A percentile compares a stretch with the other conserved stretches of the same genome.
phyloP scores from a whole-genome alignment of 495 filamentous ascomycete species.

The Cercophora samala region DNA sequence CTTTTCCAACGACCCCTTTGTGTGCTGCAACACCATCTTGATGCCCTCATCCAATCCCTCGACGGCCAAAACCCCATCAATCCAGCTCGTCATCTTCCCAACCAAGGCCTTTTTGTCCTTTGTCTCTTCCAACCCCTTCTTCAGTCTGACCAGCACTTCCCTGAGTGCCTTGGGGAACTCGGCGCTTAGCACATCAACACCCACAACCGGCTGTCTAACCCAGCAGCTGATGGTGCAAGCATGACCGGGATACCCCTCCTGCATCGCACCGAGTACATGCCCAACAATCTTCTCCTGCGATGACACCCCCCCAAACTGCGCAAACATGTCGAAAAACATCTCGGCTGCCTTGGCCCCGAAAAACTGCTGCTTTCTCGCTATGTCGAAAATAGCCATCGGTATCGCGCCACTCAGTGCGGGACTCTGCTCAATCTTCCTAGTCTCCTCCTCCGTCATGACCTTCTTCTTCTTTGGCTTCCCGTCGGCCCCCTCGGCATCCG shows the following conservation, averaged over 20 bases:
- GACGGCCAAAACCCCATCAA: conserved; percentile 52
- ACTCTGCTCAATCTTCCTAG: conserved; percentile 63
- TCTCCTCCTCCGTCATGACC: conserved; percentile 56
- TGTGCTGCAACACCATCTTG: conserved; percentile 60
- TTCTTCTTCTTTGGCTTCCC: conserved; percentile 24
- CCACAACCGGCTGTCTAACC: conserved; percentile 66
- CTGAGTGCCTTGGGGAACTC: conserved; percentile 72
- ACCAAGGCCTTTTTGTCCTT: conserved; percentile 46
- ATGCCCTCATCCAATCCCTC: conserved; percentile 64
- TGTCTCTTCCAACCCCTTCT: conserved; percentile 41
- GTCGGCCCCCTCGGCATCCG: conserved; percentile 26
- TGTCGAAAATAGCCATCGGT: conserved; percentile 86
- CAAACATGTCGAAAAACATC: conserved; percentile 77
- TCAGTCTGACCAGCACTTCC: conserved; percentile 59
- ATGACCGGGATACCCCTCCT: conserved; percentile 54
- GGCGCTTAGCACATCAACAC: conserved; percentile 57
- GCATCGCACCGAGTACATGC: conserved; percentile 67
- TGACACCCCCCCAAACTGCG: conserved; percentile 59
- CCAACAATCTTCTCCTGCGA: conserved; percentile 67
- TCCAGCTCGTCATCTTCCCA: conserved; percentile 56
- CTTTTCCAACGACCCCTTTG: conserved; percentile 37
- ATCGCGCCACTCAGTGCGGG: conserved; percentile 87
- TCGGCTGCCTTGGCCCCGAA: conserved; percentile 60
- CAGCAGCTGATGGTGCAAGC: conserved; percentile 63
- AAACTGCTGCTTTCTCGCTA: conserved; percentile 74